These are phyloP conservation scores for Brettanomyces bruxellensis DNA, from an alignment of 805 yeast species.

Conservation along the genomic window DNA sequence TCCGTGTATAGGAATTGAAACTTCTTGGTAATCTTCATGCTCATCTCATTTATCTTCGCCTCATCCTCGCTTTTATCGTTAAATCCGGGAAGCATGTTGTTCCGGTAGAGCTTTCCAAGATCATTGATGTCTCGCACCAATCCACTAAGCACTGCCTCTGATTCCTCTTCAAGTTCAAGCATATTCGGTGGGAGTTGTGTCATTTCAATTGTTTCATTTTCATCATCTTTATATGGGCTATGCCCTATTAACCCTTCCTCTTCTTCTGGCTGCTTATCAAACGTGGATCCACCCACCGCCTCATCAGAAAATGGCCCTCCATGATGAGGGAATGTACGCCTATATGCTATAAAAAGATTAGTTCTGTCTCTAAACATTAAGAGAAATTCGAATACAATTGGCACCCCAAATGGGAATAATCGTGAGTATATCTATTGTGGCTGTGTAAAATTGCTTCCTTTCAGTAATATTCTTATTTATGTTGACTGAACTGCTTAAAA, in stretches of 20 bases:
- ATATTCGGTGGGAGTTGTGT: slow-evolving; percentile 69
- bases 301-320: slow-evolving; percentile 16
- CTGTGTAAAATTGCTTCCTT: too few species aligned
- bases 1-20: slow-evolving; percentile 74
- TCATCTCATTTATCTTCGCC: slow-evolving; percentile 66
- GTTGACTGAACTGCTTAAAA: too few species aligned
- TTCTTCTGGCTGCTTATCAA: slow-evolving; percentile 38
- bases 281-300: slow-evolving; percentile 9
- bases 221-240: slow-evolving; percentile 14
- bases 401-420: neutral
- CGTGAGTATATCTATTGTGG: too few species aligned
- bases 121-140: slow-evolving; percentile 48
- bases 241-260: slow-evolving; percentile 47
- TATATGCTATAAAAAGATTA: slow-evolving; percentile 78
- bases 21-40: slow-evolving; percentile 61
- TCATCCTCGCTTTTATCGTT: slow-evolving; percentile 74
- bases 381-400: neutral
- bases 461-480: too few species aligned
- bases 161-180: slow-evolving; percentile 61
- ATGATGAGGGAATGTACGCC: slow-evolving; percentile 80
- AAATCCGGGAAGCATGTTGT: slow-evolving; percentile 79
- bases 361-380: slow-evolving; percentile 89
- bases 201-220: slow-evolving; percentile 39
- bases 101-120: slow-evolving; percentile 65
- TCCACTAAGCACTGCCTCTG: slow-evolving; percentile 51